Evolutionary conservation across 139 green algal genomes (phyloP).

Genomic region (Pseudopediastrum boryanum): DNA sequence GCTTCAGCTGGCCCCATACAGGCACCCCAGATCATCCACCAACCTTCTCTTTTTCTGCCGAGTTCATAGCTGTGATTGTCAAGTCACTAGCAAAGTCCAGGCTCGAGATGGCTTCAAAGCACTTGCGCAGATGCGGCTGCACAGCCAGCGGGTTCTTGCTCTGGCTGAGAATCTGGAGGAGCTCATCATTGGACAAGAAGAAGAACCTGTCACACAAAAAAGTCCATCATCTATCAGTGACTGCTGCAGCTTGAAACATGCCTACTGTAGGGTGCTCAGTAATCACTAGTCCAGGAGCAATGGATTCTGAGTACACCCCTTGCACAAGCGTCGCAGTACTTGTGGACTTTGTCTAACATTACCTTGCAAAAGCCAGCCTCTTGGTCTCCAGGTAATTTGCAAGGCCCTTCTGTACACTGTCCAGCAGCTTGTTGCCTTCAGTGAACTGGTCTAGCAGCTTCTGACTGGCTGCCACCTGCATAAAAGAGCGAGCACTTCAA

Average conservation of each 20-base stretch:
- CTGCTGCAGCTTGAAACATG: neutral
- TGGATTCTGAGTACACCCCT: too few species aligned
- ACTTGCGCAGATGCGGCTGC: slow-evolving; percentile 86
- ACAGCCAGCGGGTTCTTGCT: slow-evolving; percentile 77
- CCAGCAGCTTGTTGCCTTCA: slow-evolving; percentile 72
- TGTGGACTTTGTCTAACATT: too few species aligned
- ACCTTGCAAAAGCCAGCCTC: slow-evolving; percentile 70
- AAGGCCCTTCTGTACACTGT: slow-evolving; percentile 75
- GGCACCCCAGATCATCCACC: too few species aligned
- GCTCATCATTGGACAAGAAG: slow-evolving; percentile 88
- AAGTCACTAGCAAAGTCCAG: slow-evolving; percentile 76
- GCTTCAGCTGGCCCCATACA: too few species aligned
- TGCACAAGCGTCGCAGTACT: too few species aligned
- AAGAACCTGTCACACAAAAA: slow-evolving; percentile 62
- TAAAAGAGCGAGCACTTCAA: neutral
- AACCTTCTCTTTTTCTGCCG: slow-evolving; percentile 64
- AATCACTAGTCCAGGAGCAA: neutral
- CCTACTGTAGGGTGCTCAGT: neutral
- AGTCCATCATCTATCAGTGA: neutral
- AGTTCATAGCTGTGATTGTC: slow-evolving; percentile 80
- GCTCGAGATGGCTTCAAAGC: slow-evolving; percentile 84
- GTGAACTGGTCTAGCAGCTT: slow-evolving; percentile 70
- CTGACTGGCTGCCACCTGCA: slow-evolving; percentile 50
- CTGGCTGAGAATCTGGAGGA: slow-evolving; percentile 81
- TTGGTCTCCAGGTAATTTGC: slow-evolving; percentile 83